Evolutionary conservation across 768 basidiomycete genomes (phyloP), one percentile per base, ranked within the genome.

Genomic region (Auriscalpium microsporum): DNA sequence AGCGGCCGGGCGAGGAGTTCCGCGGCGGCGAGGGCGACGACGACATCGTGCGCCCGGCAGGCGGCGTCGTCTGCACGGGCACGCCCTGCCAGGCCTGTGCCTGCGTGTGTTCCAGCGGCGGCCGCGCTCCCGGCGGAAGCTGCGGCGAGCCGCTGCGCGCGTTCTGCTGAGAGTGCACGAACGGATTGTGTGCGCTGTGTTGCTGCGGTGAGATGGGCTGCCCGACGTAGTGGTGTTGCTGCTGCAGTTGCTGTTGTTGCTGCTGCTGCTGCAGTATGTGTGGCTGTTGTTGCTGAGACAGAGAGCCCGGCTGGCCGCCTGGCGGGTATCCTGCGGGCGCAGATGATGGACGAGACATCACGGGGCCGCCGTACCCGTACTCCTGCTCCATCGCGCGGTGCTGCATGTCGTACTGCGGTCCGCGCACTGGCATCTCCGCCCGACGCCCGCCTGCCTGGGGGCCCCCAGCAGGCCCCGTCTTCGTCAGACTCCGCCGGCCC

Each of bases 341-440:
- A 14, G 28, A 54, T 9, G 21, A 28, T 8, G 54, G 23, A 13
- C 60, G 58, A 35, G 47, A 38, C 34, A 54, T 34, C 7, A 11
- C 56, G 28, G 38, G 61, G 35, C 51, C 50, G 45, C 50, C 49
- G 45, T 67, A 67, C 35, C 76, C 75, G 59, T 90, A 89, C 66
- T 95, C 91, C 63, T 94, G 87, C 68, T 94, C 90, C 79, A 97
- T 92, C 50, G 86, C 89, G 21, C 87, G 83, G 68, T 92, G 88
- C 67, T 97, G 94, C 81, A 90, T 86, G 64, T 95, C 94, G 66
- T 95, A 97, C 63, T 91, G 88, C 40, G 94, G 91, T 5, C 89
- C 83, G 58, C 85, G 83, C 53, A 97, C 80, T 8, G 93, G 86
- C 73, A 83, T 91, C 71, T 96, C 94, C 8, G 88, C 90, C 46